These are phyloP conservation scores for Plasmodium inui DNA, from an alignment of 169 alveolate species.

Conservation along the genomic window DNA sequence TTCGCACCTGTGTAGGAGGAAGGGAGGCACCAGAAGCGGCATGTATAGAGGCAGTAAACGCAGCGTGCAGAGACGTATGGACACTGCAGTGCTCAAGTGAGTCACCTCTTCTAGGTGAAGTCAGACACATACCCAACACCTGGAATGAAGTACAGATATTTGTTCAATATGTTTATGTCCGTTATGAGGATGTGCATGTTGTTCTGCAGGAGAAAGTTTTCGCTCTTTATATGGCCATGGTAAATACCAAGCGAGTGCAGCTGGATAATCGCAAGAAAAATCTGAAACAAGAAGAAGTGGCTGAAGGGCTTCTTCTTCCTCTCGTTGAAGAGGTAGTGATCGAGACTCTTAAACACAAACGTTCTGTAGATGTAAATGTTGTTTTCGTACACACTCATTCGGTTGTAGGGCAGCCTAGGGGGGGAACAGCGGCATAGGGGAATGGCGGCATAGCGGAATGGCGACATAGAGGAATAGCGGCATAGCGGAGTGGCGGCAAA, in stretches of 20 bases:
- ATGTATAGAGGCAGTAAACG: no score
- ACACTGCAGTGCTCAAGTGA: background rate
- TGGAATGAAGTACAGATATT: conserved; percentile 42
- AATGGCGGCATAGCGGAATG: background rate
- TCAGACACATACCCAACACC: conserved; percentile 6
- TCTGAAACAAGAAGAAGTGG: conserved; percentile 69
- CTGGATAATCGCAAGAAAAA: conserved; percentile 65
- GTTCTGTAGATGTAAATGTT: conserved; percentile 62
- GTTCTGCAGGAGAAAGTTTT: conserved; percentile 75
- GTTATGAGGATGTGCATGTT: conserved; percentile 72
- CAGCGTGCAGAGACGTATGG: background rate
- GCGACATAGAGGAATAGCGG: background rate
- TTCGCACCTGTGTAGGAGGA: background rate
- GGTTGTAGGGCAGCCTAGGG: conserved; percentile 47
- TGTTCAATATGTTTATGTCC: conserved; percentile 68
- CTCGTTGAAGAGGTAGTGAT: conserved; percentile 41
- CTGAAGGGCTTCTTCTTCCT: conserved; percentile 18
- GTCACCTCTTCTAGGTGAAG: background rate
- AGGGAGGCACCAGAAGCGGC: background rate
- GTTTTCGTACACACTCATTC: conserved; percentile 72
- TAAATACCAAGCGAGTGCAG: conserved; percentile 76
- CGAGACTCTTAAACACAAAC: conserved; percentile 43
- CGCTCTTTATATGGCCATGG: conserved; percentile 80
- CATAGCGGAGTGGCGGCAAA: background rate
- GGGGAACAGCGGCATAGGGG: background rate